Conservation (phyloP, 257 asterid genomes). For the Nicotiana attenuata region DNA sequence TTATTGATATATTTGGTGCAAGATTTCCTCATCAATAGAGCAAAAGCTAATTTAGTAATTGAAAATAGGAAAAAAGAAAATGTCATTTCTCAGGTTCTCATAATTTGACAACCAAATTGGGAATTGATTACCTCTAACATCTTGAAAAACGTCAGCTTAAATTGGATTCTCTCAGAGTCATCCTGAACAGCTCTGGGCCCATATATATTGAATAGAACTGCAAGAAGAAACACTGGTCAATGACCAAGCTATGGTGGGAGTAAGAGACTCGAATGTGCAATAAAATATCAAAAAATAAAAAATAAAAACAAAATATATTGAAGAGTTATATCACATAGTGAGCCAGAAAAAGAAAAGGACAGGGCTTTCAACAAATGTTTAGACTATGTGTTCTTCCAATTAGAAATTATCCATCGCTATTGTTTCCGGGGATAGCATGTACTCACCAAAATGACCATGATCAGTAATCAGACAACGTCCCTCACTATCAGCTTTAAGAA, state of each 20-base stretch:
- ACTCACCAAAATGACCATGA: slow-evolving; percentile 85
- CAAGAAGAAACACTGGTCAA: slow-evolving; percentile 14
- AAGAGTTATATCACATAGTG: not conserved
- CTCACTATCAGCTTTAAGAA: slow-evolving; percentile 75
- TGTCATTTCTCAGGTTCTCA: not conserved
- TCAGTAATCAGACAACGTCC: slow-evolving; percentile 94
- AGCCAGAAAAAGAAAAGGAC: not conserved
- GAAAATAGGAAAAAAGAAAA: not conserved
- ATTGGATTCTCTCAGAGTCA: slow-evolving; percentile 71
- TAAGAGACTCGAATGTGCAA: slow-evolving; percentile 10
- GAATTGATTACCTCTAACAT: slow-evolving; percentile 59
- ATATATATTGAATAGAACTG: slow-evolving; percentile 92
- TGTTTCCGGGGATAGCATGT: not conserved
- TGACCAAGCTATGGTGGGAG: slow-evolving; percentile 7
- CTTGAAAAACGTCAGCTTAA: slow-evolving; percentile 61
- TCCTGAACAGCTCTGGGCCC: slow-evolving; percentile 85
- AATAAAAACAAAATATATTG: not conserved
- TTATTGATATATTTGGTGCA: not conserved
- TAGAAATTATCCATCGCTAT: not conserved
- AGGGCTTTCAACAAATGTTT: not conserved
- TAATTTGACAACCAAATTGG: not conserved
- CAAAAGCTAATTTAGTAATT: not conserved
- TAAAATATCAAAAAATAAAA: not conserved
- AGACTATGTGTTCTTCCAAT: not conserved
- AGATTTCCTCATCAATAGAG: not conserved